Evolutionary conservation across 257 asterid genomes (phyloP).

Genomic region (Capsicum chinense): DNA sequence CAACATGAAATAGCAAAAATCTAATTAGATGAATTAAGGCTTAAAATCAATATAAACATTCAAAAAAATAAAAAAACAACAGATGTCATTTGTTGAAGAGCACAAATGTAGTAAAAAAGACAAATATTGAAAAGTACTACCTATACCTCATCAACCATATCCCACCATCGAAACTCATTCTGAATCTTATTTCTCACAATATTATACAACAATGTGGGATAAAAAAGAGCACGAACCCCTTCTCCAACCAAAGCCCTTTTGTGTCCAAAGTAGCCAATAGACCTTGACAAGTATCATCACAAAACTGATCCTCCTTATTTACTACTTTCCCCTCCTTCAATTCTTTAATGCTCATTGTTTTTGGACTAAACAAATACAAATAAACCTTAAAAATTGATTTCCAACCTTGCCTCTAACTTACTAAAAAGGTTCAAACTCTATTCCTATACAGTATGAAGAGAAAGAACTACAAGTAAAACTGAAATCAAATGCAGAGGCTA

Average conservation of each 20-base stretch:
- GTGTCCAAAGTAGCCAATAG: slow-evolving; percentile 61
- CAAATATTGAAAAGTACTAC: not conserved
- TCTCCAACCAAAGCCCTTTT: slow-evolving; percentile 86
- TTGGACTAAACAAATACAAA: slow-evolving; percentile 21
- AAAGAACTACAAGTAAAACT: not conserved
- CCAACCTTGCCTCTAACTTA: slow-evolving; percentile 16
- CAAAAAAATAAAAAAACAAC: not conserved
- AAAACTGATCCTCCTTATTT: slow-evolving; percentile 45
- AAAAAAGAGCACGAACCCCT: slow-evolving; percentile 94
- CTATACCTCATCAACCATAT: slow-evolving; percentile 86
- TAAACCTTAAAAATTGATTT: slow-evolving; percentile 24
- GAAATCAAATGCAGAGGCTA: no score
- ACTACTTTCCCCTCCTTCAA: slow-evolving; percentile 58
- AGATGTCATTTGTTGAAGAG: not conserved
- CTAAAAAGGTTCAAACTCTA: slow-evolving; percentile 21
- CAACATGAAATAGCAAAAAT: not conserved
- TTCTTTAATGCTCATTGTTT: slow-evolving; percentile 76
- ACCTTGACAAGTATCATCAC: slow-evolving; percentile 47
- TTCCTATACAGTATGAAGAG: slow-evolving; percentile 17
- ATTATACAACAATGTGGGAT: slow-evolving; percentile 89
- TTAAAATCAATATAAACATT: slow-evolving; percentile 20
- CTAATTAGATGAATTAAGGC: not conserved
- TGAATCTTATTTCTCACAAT: slow-evolving; percentile 85
- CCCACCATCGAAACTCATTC: slow-evolving; percentile 97
- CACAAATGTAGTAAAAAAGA: not conserved